Percentiles rank a stretch among this genome's conserved stretches.
These are phyloP conservation scores for Fusarium keratoplasticum DNA, from an alignment of 2,329 filamentous ascomycete species.

Conservation along the genomic window DNA sequence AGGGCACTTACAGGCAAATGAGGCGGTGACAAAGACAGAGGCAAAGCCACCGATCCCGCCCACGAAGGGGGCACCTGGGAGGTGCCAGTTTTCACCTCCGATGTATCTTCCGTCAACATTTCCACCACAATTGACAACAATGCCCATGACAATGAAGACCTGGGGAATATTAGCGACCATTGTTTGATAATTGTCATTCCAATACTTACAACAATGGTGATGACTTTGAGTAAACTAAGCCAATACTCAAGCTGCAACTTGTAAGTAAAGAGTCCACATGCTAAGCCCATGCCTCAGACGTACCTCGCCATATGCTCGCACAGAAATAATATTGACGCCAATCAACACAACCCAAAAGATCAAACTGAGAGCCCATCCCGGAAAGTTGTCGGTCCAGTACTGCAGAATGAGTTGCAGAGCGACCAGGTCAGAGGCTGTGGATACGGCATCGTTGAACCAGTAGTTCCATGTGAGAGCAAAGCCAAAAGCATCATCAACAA, in stretches of 20 bases:
- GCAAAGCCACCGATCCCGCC: conserved; percentile 74
- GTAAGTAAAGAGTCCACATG: conserved; percentile 48
- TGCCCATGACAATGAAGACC: conserved; percentile 72
- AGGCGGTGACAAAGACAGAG: conserved; percentile 65
- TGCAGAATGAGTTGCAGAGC: conserved; percentile 63
- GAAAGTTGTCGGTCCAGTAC: conserved; percentile 72
- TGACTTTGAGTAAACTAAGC: conserved; percentile 66
- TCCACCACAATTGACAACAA: conserved; percentile 64
- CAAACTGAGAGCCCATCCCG: conserved; percentile 71
- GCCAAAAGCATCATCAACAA: conserved; percentile 65
- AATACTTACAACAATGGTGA: conserved; percentile 58
- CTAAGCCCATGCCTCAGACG: background rate
- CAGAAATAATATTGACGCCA: conserved; percentile 50
- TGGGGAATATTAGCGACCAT: background rate
- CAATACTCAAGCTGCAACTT: conserved; percentile 63
- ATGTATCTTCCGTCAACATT: conserved; percentile 67
- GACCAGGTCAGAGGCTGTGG: conserved; percentile 68
- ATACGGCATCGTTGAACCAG: conserved; percentile 73
- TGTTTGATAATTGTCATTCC: rapidly evolving
- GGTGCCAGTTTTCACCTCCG: conserved; percentile 68
- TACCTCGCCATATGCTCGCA: conserved; percentile 51
- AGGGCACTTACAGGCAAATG: conserved; percentile 64
- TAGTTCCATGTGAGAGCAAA: conserved; percentile 70
- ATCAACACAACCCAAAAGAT: conserved; percentile 71
- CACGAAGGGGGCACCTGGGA: conserved; percentile 72